Conservation (phyloP, 1,139 yeast species). For the Diutina neorugosa region DNA sequence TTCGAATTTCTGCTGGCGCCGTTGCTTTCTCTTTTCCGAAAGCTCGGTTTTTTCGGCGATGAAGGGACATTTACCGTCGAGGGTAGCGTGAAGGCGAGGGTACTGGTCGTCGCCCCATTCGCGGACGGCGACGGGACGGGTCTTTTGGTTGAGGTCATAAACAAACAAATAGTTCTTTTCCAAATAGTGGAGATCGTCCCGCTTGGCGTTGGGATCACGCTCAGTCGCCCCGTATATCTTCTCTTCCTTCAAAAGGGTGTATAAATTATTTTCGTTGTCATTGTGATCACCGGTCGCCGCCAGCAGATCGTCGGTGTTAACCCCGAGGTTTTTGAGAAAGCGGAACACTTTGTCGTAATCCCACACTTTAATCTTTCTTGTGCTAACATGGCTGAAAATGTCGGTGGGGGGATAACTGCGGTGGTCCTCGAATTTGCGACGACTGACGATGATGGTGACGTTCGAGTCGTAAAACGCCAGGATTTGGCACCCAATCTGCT, state of each 20-base stretch:
- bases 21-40: constrained; percentile 8
- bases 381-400: constrained; percentile 52
- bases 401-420: constrained; percentile 37
- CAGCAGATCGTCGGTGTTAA: constrained; percentile 6
- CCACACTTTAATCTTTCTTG: constrained; percentile 70
- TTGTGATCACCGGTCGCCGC: constrained; percentile 10
- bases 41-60: constrained; percentile 31
- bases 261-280: constrained; percentile 28
- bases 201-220: constrained; percentile 72
- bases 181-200: constrained; percentile 80
- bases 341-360: constrained; percentile 74
- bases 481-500: constrained; percentile 50
- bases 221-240: constrained; percentile 80
- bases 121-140: constrained; percentile 71
- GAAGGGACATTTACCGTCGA: constrained; percentile 67
- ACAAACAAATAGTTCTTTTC: constrained; percentile 55
- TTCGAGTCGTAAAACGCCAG: constrained; percentile 66
- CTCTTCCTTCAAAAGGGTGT: constrained; percentile 69
- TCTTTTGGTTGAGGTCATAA: constrained; percentile 68
- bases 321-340: constrained; percentile 64
- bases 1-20: constrained; percentile 17
- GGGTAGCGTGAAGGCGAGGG: constrained; percentile 33
- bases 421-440: constrained; percentile 18
- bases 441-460: constrained; percentile 77
- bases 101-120: constrained; percentile 55